A percentile compares a stretch with the other conserved stretches of the same genome.
phyloP scores from a whole-genome alignment of 345 rosid genomes.

The Angophora floribunda region DNA sequence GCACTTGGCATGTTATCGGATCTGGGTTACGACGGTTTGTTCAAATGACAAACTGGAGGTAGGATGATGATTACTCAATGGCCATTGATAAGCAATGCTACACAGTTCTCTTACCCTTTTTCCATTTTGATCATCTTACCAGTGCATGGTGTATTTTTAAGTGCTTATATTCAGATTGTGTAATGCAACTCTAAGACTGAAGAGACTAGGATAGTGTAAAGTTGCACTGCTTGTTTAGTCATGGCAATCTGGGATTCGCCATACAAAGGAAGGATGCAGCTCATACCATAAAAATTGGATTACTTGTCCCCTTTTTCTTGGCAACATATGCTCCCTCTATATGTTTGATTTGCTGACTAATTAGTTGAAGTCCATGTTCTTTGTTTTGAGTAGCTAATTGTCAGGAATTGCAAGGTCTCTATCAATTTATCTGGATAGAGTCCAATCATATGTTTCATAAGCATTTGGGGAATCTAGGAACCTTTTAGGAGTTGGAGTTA shows the following conservation, averaged over 20 bases:
- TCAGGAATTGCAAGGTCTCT: neutral
- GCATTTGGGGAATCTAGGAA: neutral
- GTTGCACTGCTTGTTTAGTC: neutral
- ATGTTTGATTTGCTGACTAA: neutral
- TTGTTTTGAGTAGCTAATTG: neutral
- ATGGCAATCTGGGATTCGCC: neutral
- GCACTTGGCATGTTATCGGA: conserved; percentile 73
- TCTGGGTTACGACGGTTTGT: conserved; percentile 84
- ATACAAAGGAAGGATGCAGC: neutral
- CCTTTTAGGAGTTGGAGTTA: neutral
- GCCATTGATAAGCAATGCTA: neutral
- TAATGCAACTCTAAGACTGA: neutral
- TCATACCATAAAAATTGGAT: neutral
- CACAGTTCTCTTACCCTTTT: neutral
- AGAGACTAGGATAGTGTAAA: neutral
- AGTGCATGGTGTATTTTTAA: neutral
- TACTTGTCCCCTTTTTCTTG: neutral
- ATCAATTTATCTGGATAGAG: neutral
- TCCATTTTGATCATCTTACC: neutral
- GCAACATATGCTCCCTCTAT: neutral
- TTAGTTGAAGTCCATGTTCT: neutral
- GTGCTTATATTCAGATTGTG: neutral
- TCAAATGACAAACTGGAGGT: conserved; percentile 99
- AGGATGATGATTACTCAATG: neutral
- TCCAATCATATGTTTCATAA: neutral